Base-by-base conservation (phyloP, 495 filamentous ascomycete species). In the Penicillium desertorum region DNA sequence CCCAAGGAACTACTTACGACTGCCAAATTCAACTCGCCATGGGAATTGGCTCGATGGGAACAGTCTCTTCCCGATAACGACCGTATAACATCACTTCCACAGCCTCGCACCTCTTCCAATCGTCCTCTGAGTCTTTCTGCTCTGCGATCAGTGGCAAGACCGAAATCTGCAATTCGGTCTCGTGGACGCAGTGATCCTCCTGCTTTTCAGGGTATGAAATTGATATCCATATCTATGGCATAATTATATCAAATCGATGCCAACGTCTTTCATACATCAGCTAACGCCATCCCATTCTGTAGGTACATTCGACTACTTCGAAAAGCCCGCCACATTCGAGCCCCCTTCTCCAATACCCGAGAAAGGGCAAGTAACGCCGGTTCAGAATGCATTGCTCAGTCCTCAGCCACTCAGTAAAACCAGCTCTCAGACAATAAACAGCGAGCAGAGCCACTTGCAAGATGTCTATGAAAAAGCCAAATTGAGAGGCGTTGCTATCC, bases 391-490 rank as follows among this genome's bases (percentile, higher is more conserved):
- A 30, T 32, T 41, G 1, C 47, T 59, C 30, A 65, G 45, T 23
- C 56, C 59, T 11, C 52, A 46, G 3, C 48, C 46, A 17, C 25
- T 32, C 5, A 62, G 54, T 37, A 47, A 42, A 9, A 23, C 27
- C 23, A 52, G 62, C 48, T 57, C 62, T 42, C 45, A 34, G 11
- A 34, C 53, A 17, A 20, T 41, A 17, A 22, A 49, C 14, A 60
- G 57, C 41, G 54, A 39, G 9, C 47, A 46, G 14, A 65, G 56
- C 37, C 56, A 55, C 7, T 45, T 66, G 45, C 55, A 66, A 14
- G 61, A 66, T 22, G 58, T 58, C 4, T 66, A 66, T 23, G 63
- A 66, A 50, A 66, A 66, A n/a, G 63, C 63, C 19, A 66, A 66
- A 59, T 23, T 60, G 19, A 60, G 66, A 56, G 71, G 65, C 16